Evolutionary conservation across 805 yeast species (phyloP), one percentile per base, ranked within the genome.

Genomic region (Allodekkera sacchari): DNA sequence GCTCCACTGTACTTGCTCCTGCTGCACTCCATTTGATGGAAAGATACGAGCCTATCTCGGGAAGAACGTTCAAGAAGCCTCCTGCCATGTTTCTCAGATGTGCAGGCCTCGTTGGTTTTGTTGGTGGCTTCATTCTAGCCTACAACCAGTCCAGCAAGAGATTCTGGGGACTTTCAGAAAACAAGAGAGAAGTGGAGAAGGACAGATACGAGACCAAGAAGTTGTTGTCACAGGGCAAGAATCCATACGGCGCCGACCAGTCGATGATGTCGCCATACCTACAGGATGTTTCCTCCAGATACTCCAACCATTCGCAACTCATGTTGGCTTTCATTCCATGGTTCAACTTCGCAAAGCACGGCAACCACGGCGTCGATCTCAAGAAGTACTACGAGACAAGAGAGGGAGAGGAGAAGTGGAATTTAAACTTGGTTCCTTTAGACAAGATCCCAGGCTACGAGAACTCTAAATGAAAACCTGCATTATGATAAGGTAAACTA

Each of bases 311-410:
- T 50, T 74, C 94, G 6, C 74, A 73, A 48, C 55, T 73, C 35
- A 60, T 66, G 34, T 52, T 77, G 45, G 70, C 75, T 34, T 50
- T 81, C 38, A 55, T 83, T 47, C 94, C 94, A 16, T 77, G 85
- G 84, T 83, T 84, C 65, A 84, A 84, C 60, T 62, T 81, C 40
- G 85, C 76, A 28, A 61, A 74, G 53, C 95, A 83, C 57, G 85
- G 83, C 44, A 77, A 74, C 61, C 95, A 83, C 56, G 92, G 89
- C 17, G 75, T 82, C 37, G 80, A 77, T 48, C 62, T 79, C 37
- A 64, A 66, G 48, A 75, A 65, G 48, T 79, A 76, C 41, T 66
- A 67, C 38, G 75, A 69, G 50, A 62, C 56, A 32, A 63, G 79
- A 48, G 66, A 68, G 17, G 79, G 79, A 24, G 79, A 72, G 52